Percentiles rank a stretch among this genome's conserved stretches.
These are phyloP conservation scores for Eucalyptus victrix DNA, from an alignment of 345 rosid species.

Conservation along the genomic window DNA sequence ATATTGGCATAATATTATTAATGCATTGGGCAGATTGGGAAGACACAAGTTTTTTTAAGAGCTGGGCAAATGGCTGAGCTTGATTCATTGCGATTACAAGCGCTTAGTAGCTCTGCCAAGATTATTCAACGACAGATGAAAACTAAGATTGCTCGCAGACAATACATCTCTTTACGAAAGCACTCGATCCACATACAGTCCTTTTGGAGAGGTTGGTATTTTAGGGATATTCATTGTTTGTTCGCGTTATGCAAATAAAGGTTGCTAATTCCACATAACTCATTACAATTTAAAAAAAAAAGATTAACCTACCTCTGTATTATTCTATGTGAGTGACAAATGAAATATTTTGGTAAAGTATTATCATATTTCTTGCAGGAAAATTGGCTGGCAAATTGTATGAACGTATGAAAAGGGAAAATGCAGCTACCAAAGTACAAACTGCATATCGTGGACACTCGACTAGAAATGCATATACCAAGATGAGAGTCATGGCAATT, in stretches of 20 bases:
- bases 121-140: slow-evolving; percentile 46
- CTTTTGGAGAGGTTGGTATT: slow-evolving; percentile 68
- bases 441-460: slow-evolving; percentile 53
- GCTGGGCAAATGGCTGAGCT: slow-evolving; percentile 77
- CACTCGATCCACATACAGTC: slow-evolving; percentile 60
- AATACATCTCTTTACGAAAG: slow-evolving; percentile 21
- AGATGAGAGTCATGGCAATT: slow-evolving; percentile 37
- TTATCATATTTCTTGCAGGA: slow-evolving; percentile 15
- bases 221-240: neutral
- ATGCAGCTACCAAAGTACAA: slow-evolving; percentile 65
- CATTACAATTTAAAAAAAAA: neutral
- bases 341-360: neutral
- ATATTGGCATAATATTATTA: neutral
- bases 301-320: neutral
- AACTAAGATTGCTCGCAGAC: slow-evolving; percentile 29
- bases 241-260: neutral
- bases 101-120: slow-evolving; percentile 45
- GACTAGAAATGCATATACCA: slow-evolving; percentile 27
- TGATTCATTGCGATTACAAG: slow-evolving; percentile 51
- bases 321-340: neutral
- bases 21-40: slow-evolving; percentile 56
- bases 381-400: slow-evolving; percentile 27
- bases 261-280: neutral
- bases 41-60: slow-evolving; percentile 61
- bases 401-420: slow-evolving; percentile 27